Conservation (phyloP, 2,329 filamentous ascomycete genomes). For the Exophiala alcalophila region DNA sequence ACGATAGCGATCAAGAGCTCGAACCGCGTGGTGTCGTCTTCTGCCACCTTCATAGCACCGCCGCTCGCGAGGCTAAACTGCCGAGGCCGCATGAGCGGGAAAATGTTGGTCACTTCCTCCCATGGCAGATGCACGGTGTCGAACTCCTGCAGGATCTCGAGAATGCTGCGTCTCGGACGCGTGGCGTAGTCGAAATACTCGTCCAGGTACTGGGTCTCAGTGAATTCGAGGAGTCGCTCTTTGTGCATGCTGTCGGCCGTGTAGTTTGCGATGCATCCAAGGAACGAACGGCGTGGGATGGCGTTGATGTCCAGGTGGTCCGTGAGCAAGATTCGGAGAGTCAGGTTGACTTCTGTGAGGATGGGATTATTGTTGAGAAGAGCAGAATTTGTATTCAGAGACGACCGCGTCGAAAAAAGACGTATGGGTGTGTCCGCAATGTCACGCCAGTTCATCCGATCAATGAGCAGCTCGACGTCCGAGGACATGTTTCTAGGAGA, state of each 20-base stretch:
- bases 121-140: slow-evolving; percentile 77
- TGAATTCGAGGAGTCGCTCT: slow-evolving; percentile 80
- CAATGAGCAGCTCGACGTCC: slow-evolving; percentile 76
- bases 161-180: slow-evolving; percentile 79
- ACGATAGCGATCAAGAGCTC: slow-evolving; percentile 83
- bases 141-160: slow-evolving; percentile 92
- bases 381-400: slow-evolving; percentile 34
- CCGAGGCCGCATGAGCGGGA: slow-evolving; percentile 80
- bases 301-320: slow-evolving; percentile 86
- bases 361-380: slow-evolving; percentile 37
- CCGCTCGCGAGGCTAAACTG: slow-evolving; percentile 91
- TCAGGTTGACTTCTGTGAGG: slow-evolving; percentile 41
- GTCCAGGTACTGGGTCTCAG: slow-evolving; percentile 73
- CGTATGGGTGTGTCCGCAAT: slow-evolving; percentile 66
- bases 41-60: slow-evolving; percentile 45
- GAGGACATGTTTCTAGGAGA: slow-evolving; percentile 81
- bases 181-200: slow-evolving; percentile 97
- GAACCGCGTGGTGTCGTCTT: slow-evolving; percentile 49
- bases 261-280: slow-evolving; percentile 73
- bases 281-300: slow-evolving; percentile 84
- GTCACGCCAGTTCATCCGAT: slow-evolving; percentile 72
- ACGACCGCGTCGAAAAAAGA: slow-evolving; percentile 11
- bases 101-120: slow-evolving; percentile 65
- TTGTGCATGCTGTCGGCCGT: slow-evolving; percentile 69
- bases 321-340: slow-evolving; percentile 71